Conservation (phyloP, 805 yeast species). For the Clavispora phyllophila region DNA sequence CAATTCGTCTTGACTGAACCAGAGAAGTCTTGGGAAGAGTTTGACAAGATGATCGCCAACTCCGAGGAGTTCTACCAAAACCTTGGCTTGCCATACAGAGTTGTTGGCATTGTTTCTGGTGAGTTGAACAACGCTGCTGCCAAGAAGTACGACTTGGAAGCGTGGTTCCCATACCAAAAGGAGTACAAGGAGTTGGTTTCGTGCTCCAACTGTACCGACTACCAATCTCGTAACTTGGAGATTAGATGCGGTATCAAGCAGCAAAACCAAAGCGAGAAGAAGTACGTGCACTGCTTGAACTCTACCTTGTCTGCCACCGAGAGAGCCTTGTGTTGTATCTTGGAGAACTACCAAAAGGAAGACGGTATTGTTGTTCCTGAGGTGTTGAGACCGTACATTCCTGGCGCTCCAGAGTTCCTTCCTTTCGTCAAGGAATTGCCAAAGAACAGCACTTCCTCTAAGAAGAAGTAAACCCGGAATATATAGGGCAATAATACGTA, state of each 20-base stretch:
- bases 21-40: slow-evolving; percentile 96
- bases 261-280: slow-evolving; percentile 91
- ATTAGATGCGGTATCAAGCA: slow-evolving; percentile 98
- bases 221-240: slow-evolving; percentile 97
- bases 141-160: slow-evolving; percentile 96
- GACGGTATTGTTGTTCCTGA: slow-evolving; percentile 93
- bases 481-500: neutral
- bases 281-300: slow-evolving; percentile 97
- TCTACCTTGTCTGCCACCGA: slow-evolving; percentile 97
- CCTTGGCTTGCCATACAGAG: slow-evolving; percentile 90
- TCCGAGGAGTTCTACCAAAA: slow-evolving; percentile 93
- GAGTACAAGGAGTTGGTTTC: slow-evolving; percentile 98
- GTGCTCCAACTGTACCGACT: slow-evolving; percentile 98
- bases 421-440: slow-evolving; percentile 89
- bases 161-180: slow-evolving; percentile 99
- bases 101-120: slow-evolving; percentile 97
- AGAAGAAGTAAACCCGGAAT: slow-evolving; percentile 33
- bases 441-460: slow-evolving; percentile 84
- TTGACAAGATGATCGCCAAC: slow-evolving; percentile 87
- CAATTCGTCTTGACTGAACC: slow-evolving; percentile 96
- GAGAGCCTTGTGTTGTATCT: slow-evolving; percentile 94
- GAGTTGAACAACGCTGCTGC: slow-evolving; percentile 99
- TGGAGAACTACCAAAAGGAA: slow-evolving; percentile 97
- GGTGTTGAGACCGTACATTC: slow-evolving; percentile 92
- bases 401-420: slow-evolving; percentile 97